phyloP scores from a whole-genome alignment of 305 asterid genomes.

The Plantago coronopus region DNA sequence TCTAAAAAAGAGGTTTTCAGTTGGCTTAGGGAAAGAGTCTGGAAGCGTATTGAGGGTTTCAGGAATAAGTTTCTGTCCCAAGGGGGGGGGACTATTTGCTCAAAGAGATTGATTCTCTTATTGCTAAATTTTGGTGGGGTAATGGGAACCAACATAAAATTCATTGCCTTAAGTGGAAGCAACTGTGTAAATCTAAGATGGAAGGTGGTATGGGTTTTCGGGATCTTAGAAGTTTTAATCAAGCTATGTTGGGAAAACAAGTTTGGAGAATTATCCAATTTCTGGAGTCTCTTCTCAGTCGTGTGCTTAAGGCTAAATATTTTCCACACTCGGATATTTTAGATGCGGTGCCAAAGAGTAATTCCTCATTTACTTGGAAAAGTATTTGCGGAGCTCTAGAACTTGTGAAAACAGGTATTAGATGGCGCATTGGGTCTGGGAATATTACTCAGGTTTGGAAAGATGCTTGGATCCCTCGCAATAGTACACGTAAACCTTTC shows the following conservation, averaged over 20 bases:
- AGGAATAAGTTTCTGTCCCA: not conserved
- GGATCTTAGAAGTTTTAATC: not conserved
- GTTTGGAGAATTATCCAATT: no score
- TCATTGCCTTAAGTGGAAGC: not conserved
- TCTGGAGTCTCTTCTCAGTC: no score
- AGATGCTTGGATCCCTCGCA: not conserved
- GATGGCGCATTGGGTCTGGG: not conserved
- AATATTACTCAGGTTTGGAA: not conserved
- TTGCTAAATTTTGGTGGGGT: not conserved
- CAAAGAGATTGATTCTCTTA: not conserved
- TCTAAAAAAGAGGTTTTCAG: conserved; percentile 38
- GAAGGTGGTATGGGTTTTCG: not conserved
- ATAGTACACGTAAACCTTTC: not conserved
- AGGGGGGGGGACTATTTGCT: not conserved
- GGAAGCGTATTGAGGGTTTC: not conserved
- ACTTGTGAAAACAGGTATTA: not conserved
- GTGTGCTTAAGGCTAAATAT: no score
- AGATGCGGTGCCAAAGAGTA: no score
- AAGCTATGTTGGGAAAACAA: not conserved
- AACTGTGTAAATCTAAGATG: not conserved
- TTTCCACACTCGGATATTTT: no score
- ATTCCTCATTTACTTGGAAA: no score
- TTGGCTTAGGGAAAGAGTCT: conserved; percentile 20
- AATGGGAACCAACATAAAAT: no score
- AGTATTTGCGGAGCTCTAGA: no score